A percentile compares a stretch with the other conserved stretches of the same genome.
These are phyloP conservation scores for Phoma sp. DNA, from an alignment of 2,329 filamentous ascomycete genomes.

Conservation along the genomic window DNA sequence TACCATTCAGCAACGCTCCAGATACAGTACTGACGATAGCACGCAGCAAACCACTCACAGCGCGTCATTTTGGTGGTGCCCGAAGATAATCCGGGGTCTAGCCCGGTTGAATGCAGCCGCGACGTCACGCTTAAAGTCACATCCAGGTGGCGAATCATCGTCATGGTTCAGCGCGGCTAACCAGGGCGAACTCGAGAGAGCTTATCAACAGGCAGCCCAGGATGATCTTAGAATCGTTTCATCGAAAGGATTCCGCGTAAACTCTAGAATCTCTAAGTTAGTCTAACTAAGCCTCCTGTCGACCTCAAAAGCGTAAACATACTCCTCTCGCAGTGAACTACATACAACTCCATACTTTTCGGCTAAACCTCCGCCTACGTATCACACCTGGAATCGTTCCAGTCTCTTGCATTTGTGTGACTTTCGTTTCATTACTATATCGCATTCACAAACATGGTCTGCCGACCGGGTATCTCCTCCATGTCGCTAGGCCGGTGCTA, in stretches of 20 bases:
- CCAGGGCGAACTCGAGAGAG: conserved; percentile 15
- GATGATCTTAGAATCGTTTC: conserved; percentile 13
- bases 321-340: conserved; percentile 4
- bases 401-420: background rate
- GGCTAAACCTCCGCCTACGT: background rate
- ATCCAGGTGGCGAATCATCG: conserved; percentile 21
- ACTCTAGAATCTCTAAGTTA: conserved; percentile 11
- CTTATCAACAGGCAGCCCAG: conserved; percentile 11
- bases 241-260: conserved; percentile 13
- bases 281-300: background rate
- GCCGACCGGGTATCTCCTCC: conserved; percentile 73
- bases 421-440: background rate
- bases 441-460: conserved; percentile 53
- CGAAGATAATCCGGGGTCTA: conserved; percentile 7
- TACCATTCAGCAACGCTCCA: background rate
- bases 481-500: conserved; percentile 79
- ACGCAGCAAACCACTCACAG: background rate
- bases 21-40: background rate
- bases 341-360: background rate
- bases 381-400: background rate
- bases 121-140: conserved; percentile 13
- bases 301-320: conserved; percentile 15
- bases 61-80: background rate
- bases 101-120: conserved; percentile 6
- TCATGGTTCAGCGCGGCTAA: conserved; percentile 17